Percentiles rank a stretch among this genome's conserved stretches.
phyloP scores from a whole-genome alignment of 1,284 basidiomycete species.

The Cutaneotrichosporon spelunceum region DNA sequence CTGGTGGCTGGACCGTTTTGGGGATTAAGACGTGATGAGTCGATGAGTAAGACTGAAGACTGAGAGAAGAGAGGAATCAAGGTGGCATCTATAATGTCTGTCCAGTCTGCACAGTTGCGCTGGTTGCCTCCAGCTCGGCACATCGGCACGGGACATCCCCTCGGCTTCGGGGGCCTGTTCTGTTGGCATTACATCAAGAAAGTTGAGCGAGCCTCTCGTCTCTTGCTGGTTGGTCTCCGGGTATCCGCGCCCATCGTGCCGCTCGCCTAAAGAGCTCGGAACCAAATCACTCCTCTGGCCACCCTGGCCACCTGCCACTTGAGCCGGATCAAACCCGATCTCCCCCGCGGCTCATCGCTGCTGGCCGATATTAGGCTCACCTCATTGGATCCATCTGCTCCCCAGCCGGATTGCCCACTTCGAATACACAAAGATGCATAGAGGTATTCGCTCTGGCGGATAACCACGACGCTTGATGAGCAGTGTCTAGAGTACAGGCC shows the following conservation, averaged over 20 bases:
- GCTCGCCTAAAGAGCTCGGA: constrained; percentile 11
- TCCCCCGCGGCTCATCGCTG: not conserved
- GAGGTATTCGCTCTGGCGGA: constrained; percentile 7
- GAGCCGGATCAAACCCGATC: constrained; percentile 11
- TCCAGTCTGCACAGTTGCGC: no score
- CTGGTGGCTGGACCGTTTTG: not conserved
- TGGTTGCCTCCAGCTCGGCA: constrained; percentile 1
- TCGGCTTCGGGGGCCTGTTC: not conserved
- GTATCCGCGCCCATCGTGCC: not conserved
- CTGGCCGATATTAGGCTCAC: not conserved
- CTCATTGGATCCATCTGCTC: not conserved
- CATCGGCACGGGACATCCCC: not conserved
- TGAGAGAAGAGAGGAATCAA: not conserved
- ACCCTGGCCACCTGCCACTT: no score
- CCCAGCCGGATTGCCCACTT: no score
- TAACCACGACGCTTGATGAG: constrained; percentile 11
- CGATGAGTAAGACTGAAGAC: not conserved
- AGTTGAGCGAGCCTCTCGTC: not conserved
- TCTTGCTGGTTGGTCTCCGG: no score
- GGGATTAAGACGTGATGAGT: not conserved
- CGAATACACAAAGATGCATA: constrained; percentile 11
- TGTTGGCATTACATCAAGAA: not conserved
- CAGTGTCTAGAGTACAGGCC: constrained; percentile 11
- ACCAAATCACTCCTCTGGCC: no score
- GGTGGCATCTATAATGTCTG: not conserved